Evolutionary conservation across 352 stramenopile species (phyloP), one percentile per base, ranked within the genome.

Genomic region (Phytophthora ohioensis): DNA sequence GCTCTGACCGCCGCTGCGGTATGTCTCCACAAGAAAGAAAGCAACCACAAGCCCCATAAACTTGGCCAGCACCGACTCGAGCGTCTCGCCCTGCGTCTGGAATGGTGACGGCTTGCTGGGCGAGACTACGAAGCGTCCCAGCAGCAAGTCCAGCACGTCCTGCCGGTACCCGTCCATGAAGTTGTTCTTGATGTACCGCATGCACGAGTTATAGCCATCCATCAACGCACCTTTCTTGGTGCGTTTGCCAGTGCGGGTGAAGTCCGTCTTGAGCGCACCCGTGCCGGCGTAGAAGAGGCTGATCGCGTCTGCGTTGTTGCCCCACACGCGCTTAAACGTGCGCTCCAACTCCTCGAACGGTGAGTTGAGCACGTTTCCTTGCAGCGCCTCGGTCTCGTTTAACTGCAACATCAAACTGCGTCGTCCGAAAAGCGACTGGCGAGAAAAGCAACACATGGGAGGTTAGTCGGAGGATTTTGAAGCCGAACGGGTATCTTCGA

Each of bases 171-270:
- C 94, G 79, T 99, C 97, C 57, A 92, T 76, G 76, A 99, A 99
- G 69, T 99, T 99, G 80, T 99, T 99, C 4, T 97, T 81, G 75
- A 98, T 94, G 79, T 98, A 99, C 34, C 97, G 84, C 69, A 97
- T 75, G 35, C 97, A 85, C 43, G 94, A 98, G 78, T 99, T 98
- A 63, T 98, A 81, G 36, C 94, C 96, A 85, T 99, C 97, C 69
- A 97, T 85, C 11, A 99, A 56, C 17, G 95, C 91, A 5, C 97
- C 97, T 38, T 82, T 79, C 67, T 88, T 97, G 17, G 95, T 99
- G 63, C 96, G 90, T 71, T 97, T 97, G 45, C 97, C 97, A 15
- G 96, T 99, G 47, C 85, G 82, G 17, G 97, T 99, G 58, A 98
- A 99, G 71, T 99, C 97, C 15, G 94, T 96, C 76, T 99, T 99